Evolutionary conservation across 768 basidiomycete genomes (phyloP), one percentile per base, ranked within the genome.

Genomic region (Pulveroboletus sp.): DNA sequence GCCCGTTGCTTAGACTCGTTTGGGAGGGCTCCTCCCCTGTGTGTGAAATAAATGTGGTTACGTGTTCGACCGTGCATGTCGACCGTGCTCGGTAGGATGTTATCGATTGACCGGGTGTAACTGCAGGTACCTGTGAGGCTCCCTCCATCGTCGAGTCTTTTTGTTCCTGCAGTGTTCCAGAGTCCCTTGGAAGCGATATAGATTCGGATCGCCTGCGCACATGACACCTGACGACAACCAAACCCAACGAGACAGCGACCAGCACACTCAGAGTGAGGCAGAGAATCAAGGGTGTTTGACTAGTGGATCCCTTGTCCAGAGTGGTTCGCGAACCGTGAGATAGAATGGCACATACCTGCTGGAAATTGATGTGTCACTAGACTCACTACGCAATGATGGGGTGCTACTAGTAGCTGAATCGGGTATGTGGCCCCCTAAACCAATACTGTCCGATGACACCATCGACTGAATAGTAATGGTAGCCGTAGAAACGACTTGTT

Each of bases 211-310:
- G 49, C 24, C 41, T 41, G 25, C 36, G 50, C 20, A 32, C 25
- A 23, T 32, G 38, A 36, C 33, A 50, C 39, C 27, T 39, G n/a
- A 48, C 38, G 40, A 63, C 3, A 36, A 20, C 16, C 2, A 53
- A 11, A 17, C 39, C 37, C 13, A 63, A 39, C 14, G 25, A 47
- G 43, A 53, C 10, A 17, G 55, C 31, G 24, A 21, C 47, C 19
- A 51, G 20, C 7, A 40, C 10, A 17, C 45, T 52, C 12, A 63
- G 33, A 19, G 57, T 25, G 3, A 31, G 29, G 20, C 45, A 40
- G 14, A 60, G 45, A 45, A 63, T 55, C 14, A 39, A n/a, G 2
- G 47, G 29, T 29, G 55, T 39, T 21, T n/a, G 16, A 16, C 60
- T 63, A 17, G 31, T 14, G 32, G 19, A n/a, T 38, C 41, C 14